Conservation (phyloP, 176 grass and related monocot genomes). For the Eleusine indica region DNA sequence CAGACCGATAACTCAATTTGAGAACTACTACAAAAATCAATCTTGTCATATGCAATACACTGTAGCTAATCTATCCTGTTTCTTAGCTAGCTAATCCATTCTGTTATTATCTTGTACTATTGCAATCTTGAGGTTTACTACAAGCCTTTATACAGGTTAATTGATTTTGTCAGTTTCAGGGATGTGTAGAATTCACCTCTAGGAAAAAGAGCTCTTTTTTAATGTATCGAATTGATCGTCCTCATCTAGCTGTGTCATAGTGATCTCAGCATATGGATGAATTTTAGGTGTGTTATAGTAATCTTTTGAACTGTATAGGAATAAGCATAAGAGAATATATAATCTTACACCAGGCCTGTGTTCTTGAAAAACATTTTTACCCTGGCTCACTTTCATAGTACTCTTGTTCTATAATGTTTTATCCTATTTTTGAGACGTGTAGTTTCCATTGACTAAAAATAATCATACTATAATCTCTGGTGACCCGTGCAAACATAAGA, state of each 20-base stretch:
- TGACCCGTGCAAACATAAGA: neutral
- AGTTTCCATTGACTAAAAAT: neutral
- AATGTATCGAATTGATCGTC: neutral
- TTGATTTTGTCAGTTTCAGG: neutral
- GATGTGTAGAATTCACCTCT: neutral
- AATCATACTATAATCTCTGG: neutral
- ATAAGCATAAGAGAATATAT: neutral
- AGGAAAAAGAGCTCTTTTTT: neutral
- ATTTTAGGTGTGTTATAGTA: neutral
- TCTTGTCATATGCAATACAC: neutral
- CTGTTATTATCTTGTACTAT: neutral
- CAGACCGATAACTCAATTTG: neutral
- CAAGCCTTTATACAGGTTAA: neutral
- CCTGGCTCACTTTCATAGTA: neutral
- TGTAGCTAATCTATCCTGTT: neutral
- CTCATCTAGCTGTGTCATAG: neutral
- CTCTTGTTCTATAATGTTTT: neutral
- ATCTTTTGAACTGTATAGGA: neutral
- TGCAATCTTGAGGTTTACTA: neutral
- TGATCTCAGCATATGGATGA: neutral
- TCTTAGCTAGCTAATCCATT: neutral
- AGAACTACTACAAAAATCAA: neutral
- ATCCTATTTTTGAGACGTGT: neutral
- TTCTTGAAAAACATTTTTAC: neutral
- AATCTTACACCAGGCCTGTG: neutral